Evolutionary conservation across 2,329 filamentous ascomycete genomes (phyloP).

Genomic region (Rhexocercosporidium sp.): DNA sequence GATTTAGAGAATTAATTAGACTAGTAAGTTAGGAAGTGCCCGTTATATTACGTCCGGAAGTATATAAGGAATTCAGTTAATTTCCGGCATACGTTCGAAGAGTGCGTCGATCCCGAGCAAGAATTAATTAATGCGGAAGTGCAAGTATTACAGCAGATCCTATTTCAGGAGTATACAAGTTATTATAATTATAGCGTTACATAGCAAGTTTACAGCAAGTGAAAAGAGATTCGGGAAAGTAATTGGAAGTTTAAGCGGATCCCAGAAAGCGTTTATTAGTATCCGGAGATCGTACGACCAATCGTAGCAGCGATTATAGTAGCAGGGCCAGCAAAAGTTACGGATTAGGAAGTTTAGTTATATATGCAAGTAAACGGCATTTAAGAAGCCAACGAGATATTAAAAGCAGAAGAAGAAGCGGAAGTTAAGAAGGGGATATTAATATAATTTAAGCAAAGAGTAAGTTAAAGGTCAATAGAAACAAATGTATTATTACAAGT

Average conservation of each 20-base stretch:
- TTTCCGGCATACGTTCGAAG: not conserved
- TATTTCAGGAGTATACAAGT: not conserved
- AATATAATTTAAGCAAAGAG: not conserved
- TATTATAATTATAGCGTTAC: not conserved
- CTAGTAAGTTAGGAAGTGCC: conserved; percentile 6
- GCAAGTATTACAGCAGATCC: not conserved
- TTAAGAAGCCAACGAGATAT: not conserved
- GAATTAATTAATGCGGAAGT: not conserved
- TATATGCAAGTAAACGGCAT: not conserved
- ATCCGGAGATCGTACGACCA: too few species aligned
- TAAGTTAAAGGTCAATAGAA: not conserved
- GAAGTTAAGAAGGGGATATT: conserved; percentile 1
- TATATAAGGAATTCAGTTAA: not conserved
- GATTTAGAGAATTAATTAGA: conserved; percentile 14
- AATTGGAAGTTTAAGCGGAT: not conserved
- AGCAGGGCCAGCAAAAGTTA: not conserved
- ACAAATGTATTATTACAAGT: not conserved
- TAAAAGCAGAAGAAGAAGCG: not conserved
- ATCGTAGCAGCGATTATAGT: not conserved
- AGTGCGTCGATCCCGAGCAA: not conserved
- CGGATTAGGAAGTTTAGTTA: not conserved
- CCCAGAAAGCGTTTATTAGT: too few species aligned
- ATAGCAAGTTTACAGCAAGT: not conserved
- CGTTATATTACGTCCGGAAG: not conserved
- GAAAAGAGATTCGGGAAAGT: not conserved